Base-by-base conservation (phyloP, 176 grass and related monocot species). In the Areca catechu region DNA sequence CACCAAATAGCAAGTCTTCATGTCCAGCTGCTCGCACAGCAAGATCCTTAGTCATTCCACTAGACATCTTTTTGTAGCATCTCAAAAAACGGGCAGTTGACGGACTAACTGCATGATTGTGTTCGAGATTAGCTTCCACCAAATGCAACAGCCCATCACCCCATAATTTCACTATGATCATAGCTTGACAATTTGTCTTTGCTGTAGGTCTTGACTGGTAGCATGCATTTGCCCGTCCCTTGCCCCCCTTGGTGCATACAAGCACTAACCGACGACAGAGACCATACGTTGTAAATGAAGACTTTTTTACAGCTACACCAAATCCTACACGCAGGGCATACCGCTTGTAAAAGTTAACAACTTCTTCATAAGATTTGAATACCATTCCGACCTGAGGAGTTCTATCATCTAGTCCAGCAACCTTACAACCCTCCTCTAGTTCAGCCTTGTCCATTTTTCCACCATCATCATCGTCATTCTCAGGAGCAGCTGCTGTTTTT, bases 171-270 rank as follows among this genome's bases (percentile, higher is more conserved):
- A 71, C 81, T 10, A 89, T 82, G 4, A 85, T 34, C 30, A 71
- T 84, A 56, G 86, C 86, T 76, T 85, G 81, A 69, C 86, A 89
- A 53, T 89, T 85, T 69, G 86, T 89, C 70, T 89, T 89, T 30
- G 78, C 82, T 0, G 81, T 82, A 16, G 86, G 86, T 51, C 86
- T 72, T 1, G 86, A 82, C 61, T 85, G 86, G 78, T 89, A 89
- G 81, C 86, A 89, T 27, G 81, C 86, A 57, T 79, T 82, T 57
- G 80, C 78, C 63, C 77, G 76, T 9, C 81, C 86, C 15, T 54
- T 78, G 0, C 86, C 86, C 77, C 82, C 83, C 65, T 58, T 78
- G 62, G 80, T 89, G 71, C 86, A 89, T 37, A 82, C 86, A 48
- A 89, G 82, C 56, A 79, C 74, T 22, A 89, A 71, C 5, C 86